Conservation (phyloP, 345 rosid genomes). For the Ceriops tagal region DNA sequence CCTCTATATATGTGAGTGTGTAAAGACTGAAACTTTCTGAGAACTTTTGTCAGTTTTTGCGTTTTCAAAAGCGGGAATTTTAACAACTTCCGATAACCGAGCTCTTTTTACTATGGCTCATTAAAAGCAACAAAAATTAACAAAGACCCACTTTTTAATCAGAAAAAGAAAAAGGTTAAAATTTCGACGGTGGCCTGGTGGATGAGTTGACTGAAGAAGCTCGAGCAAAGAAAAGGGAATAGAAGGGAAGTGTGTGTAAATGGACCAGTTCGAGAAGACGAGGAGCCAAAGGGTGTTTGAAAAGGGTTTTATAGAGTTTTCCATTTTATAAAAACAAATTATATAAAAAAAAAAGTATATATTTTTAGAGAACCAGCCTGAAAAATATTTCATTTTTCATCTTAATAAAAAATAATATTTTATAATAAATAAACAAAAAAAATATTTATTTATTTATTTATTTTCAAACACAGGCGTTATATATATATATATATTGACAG, state of each 20-base stretch:
- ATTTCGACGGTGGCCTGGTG: neutral
- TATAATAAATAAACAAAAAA: no score
- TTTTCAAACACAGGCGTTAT: no score
- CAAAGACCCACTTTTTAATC: no score
- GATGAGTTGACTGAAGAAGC: neutral
- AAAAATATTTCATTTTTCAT: constrained; percentile 1
- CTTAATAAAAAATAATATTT: no score
- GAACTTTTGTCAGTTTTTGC: constrained; percentile 6
- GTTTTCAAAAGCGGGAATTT: constrained; percentile 8
- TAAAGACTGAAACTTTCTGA: constrained; percentile 13
- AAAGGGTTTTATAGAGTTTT: constrained; percentile 9
- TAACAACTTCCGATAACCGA: constrained; percentile 4
- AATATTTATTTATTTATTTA: no score
- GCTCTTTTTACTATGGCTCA: neutral
- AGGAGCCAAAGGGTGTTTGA: neutral
- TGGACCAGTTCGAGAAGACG: neutral
- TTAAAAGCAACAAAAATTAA: no score
- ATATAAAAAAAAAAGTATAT: no score
- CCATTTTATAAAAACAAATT: neutral
- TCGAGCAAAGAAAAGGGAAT: neutral
- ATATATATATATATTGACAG: neutral
- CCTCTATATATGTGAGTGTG: neutral
- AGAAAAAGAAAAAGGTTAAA: no score
- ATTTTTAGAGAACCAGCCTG: neutral
- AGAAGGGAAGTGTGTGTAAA: no score